Evolutionary conservation across 2,329 filamentous ascomycete genomes (phyloP).

Genomic region (Pseudocercospora macadamiae): DNA sequence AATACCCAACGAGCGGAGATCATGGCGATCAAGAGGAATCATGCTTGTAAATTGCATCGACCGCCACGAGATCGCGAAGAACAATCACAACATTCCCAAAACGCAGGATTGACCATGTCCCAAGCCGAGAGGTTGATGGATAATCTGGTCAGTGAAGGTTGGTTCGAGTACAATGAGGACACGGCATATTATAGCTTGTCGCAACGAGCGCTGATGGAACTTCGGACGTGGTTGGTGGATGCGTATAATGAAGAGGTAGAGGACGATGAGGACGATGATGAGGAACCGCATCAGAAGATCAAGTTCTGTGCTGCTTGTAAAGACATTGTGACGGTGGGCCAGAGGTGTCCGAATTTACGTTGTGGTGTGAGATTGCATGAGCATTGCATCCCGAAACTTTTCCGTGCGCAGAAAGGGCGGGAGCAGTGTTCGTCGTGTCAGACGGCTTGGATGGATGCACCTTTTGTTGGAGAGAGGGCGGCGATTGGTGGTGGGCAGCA

Average conservation of each 20-base stretch:
- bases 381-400: slow-evolving; percentile 73
- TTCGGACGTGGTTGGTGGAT: slow-evolving; percentile 80
- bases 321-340: slow-evolving; percentile 83
- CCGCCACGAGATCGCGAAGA: slow-evolving; percentile 35
- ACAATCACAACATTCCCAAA: slow-evolving; percentile 4
- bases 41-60: slow-evolving; percentile 71
- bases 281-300: slow-evolving; percentile 66
- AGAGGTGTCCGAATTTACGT: slow-evolving; percentile 70
- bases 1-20: slow-evolving; percentile 81
- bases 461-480: slow-evolving; percentile 58
- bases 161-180: slow-evolving; percentile 72
- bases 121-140: slow-evolving; percentile 76
- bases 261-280: slow-evolving; percentile 49
- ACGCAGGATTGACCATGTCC: slow-evolving; percentile 65
- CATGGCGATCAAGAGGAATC: slow-evolving; percentile 77
- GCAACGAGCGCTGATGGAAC: slow-evolving; percentile 79
- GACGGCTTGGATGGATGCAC: slow-evolving; percentile 54
- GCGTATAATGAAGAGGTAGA: slow-evolving; percentile 80
- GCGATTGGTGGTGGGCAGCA: slow-evolving; percentile 18
- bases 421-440: slow-evolving; percentile 66
- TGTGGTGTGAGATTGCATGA: slow-evolving; percentile 76
- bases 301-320: slow-evolving; percentile 87
- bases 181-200: slow-evolving; percentile 75
- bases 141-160: slow-evolving; percentile 75
- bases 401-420: slow-evolving; percentile 62